A percentile compares a stretch with the other conserved stretches of the same genome.
Conservation (phyloP, 1,139 yeast genomes). For the Zygoascus sp. region DNA sequence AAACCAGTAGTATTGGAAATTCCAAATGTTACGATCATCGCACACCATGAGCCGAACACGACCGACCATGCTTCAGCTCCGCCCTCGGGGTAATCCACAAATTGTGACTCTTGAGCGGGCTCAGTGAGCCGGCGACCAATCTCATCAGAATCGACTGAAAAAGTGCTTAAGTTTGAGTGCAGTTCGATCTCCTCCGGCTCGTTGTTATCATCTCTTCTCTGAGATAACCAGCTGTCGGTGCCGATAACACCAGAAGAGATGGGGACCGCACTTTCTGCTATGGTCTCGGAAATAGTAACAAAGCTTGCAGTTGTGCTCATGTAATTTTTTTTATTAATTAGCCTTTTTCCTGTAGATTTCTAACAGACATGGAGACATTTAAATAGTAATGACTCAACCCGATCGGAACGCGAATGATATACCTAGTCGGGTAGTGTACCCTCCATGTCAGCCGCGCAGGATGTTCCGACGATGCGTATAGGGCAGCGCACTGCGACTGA, state of each 20-base stretch:
- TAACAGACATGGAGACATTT: too few relatives aligned
- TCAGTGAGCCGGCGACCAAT: background rate
- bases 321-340: background rate
- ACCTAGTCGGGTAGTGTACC: background rate
- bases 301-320: background rate
- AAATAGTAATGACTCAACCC: too few relatives aligned
- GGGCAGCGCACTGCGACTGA: too few relatives aligned
- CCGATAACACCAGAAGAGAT: background rate
- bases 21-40: constrained; percentile 58
- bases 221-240: background rate
- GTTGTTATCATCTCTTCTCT: background rate
- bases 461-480: too few relatives aligned
- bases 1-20: constrained; percentile 57
- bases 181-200: background rate
- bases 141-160: background rate
- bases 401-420: too few relatives aligned
- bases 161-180: background rate
- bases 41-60: constrained; percentile 57
- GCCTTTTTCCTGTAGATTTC: too few relatives aligned
- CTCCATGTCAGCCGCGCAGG: background rate
- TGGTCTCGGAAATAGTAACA: background rate
- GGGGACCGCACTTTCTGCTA: background rate
- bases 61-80: constrained; percentile 55
- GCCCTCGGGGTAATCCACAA: constrained; percentile 54
- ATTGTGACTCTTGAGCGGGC: background rate